These are phyloP conservation scores for Xerocomellus amylosporus DNA, from an alignment of 768 basidiomycete species.

Conservation along the genomic window DNA sequence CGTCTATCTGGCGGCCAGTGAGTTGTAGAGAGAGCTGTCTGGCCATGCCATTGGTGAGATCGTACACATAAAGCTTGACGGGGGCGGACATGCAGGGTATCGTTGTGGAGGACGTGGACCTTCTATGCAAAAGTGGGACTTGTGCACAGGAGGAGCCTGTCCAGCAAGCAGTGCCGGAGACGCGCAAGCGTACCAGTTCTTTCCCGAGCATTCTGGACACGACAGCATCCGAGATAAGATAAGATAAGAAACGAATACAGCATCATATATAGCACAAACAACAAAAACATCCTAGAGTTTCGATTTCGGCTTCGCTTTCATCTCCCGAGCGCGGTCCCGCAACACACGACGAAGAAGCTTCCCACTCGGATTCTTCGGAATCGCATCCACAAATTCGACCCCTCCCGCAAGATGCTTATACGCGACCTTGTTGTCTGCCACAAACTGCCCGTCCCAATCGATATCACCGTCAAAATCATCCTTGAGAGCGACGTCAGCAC, in stretches of 20 bases:
- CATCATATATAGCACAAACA: neutral
- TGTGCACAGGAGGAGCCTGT: neutral
- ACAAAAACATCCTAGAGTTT: conserved; percentile 17
- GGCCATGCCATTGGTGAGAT: conserved; percentile 86
- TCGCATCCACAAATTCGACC: conserved; percentile 50
- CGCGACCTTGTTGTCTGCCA: conserved; percentile 49
- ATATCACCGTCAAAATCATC: neutral
- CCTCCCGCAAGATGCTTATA: conserved; percentile 63
- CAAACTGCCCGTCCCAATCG: conserved; percentile 38
- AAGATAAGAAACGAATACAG: conserved; percentile 6
- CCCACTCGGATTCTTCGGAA: conserved; percentile 66
- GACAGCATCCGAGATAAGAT: conserved; percentile 15
- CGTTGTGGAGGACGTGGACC: neutral
- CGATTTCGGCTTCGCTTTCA: conserved; percentile 17
- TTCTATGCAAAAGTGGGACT: neutral
- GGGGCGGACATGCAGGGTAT: conserved; percentile 24
- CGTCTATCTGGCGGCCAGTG: conserved; percentile 87
- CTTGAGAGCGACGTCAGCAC: conserved; percentile 1
- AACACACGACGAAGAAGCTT: conserved; percentile 52
- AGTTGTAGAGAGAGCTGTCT: conserved; percentile 73
- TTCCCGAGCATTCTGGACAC: neutral
- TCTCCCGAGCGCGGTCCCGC: conserved; percentile 47
- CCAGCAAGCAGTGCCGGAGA: conserved; percentile 9
- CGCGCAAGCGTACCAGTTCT: conserved; percentile 16
- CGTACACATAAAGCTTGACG: conserved; percentile 88